A percentile compares a stretch with the other conserved stretches of the same genome.
Conservation (phyloP, 768 basidiomycete species). For the Cystobasidiopsis lactophilus region DNA sequence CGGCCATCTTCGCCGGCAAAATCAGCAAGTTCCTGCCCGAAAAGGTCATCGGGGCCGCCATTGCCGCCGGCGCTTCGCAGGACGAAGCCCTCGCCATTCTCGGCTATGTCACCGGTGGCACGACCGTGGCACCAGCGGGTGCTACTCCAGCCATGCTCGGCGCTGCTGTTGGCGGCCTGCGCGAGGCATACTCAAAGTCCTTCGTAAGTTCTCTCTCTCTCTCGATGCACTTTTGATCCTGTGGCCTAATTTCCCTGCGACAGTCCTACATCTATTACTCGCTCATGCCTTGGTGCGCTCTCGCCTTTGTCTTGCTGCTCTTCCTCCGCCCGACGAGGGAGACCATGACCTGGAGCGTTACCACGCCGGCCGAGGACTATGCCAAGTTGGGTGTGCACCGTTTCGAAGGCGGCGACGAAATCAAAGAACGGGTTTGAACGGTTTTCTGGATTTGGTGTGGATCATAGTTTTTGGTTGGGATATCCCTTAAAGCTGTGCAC, state of each 20-base stretch:
- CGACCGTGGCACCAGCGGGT: neutral
- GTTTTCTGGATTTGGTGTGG: too few relatives aligned
- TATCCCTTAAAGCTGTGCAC: too few relatives aligned
- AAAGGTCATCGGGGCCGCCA: neutral
- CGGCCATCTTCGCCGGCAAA: slow-evolving; percentile 3
- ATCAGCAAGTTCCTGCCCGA: neutral
- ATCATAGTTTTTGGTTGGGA: too few relatives aligned
- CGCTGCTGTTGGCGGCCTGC: neutral
- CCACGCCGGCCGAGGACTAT: too few relatives aligned
- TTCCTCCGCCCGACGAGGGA: neutral
- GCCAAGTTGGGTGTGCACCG: too few relatives aligned
- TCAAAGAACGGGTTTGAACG: too few relatives aligned
- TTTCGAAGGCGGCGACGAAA: too few relatives aligned
- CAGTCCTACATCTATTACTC: neutral
- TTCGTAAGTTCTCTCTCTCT: neutral
- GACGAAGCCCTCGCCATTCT: neutral
- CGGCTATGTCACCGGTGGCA: too few relatives aligned
- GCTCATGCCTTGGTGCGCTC: slow-evolving; percentile 1
- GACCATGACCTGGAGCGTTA: slow-evolving; percentile 1
- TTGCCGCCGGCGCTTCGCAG: neutral
- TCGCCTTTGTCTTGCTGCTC: neutral
- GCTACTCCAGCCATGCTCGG: neutral
- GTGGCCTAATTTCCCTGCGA: too few relatives aligned
- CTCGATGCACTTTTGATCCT: too few relatives aligned
- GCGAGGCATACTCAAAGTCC: slow-evolving; percentile 1